Evolutionary conservation across 352 stramenopile species (phyloP).

Genomic region (Globisporangium canariense): DNA sequence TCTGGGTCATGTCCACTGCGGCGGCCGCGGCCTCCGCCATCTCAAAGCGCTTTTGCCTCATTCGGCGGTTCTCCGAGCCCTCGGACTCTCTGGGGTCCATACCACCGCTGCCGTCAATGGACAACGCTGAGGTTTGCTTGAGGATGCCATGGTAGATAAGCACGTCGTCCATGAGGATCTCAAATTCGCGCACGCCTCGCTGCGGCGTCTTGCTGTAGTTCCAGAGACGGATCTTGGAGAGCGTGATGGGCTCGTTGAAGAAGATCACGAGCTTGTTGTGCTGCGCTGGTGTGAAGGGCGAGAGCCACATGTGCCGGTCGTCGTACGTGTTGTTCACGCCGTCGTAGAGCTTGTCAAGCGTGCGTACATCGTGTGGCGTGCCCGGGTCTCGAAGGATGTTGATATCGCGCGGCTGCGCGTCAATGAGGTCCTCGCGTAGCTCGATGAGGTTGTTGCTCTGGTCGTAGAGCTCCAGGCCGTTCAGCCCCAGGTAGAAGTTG

Average conservation of each 20-base stretch:
- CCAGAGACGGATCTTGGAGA: constrained; percentile 82
- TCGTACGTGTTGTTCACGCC: constrained; percentile 76
- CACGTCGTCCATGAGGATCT: constrained; percentile 83
- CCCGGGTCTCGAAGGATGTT: constrained; percentile 82
- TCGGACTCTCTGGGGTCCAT: background rate
- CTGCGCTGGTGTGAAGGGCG: constrained; percentile 53
- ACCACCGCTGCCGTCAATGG: constrained; percentile 19
- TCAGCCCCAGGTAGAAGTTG: constrained; percentile 74
- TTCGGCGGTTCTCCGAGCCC: constrained; percentile 33
- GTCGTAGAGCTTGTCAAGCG: constrained; percentile 75
- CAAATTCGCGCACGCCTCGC: constrained; percentile 75
- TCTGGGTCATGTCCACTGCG: constrained; percentile 57
- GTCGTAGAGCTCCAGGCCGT: constrained; percentile 78
- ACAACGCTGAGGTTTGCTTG: constrained; percentile 37
- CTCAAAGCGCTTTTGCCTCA: constrained; percentile 39
- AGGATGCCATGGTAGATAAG: constrained; percentile 68
- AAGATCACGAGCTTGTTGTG: constrained; percentile 73
- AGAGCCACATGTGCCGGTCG: constrained; percentile 74
- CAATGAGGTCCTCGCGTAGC: constrained; percentile 45
- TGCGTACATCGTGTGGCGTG: constrained; percentile 52
- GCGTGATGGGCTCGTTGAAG: constrained; percentile 71
- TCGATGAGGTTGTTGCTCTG: constrained; percentile 40
- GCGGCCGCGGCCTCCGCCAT: constrained; percentile 39
- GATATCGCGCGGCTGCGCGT: constrained; percentile 68
- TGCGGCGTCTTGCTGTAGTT: constrained; percentile 87